Evolutionary conservation across 2,329 filamentous ascomycete species (phyloP), one percentile per base, ranked within the genome.

Genomic region (Alternaria arbusti): DNA sequence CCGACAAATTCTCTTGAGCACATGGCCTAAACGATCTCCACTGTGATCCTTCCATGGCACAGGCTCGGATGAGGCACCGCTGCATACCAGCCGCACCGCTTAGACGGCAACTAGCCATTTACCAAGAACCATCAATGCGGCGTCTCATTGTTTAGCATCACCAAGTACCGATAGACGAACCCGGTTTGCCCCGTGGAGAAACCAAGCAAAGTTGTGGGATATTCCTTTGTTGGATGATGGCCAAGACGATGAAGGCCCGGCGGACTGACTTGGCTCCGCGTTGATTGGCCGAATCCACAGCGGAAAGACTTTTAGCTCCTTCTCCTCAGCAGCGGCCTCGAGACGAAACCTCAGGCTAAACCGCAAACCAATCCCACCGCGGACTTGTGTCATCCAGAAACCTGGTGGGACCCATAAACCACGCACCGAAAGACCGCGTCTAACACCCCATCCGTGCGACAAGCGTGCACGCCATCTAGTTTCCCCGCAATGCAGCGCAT

Each of bases 171-270:
- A 26, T 9, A 46, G 45, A 46, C 17, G 50, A 22, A 57, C 55
- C 70, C 70, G 69, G 52, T 44, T 56, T 64, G 17, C 55, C 57
- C 69, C 68, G 69, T 66, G 55, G 60, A 54, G 57, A 49, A 32
- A 13, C 44, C 44, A 49, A 56, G 45, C 40, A 54, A 17, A 6
- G 26, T 11, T 28, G 9, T 23, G 32, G 25, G 20, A 8, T 30
- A 23, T 49, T 52, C 26, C 54, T 47, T 22, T 40, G 26, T 50
- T 45, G 40, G 44, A 58, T 55, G 54, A 23, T 44, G 23, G 68
- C 70, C 70, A 73, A 73, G 69, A 57, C 28, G 25, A 22, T 22
- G 26, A 30, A 17, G 43, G 17, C 52, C 45, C 45, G 28, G 51
- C 47, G 51, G 55, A 44, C 58, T 54, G 49, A 57, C 70, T 72